Base-by-base conservation (phyloP, 1,284 basidiomycete genomes). In the Fistulina hepatica region DNA sequence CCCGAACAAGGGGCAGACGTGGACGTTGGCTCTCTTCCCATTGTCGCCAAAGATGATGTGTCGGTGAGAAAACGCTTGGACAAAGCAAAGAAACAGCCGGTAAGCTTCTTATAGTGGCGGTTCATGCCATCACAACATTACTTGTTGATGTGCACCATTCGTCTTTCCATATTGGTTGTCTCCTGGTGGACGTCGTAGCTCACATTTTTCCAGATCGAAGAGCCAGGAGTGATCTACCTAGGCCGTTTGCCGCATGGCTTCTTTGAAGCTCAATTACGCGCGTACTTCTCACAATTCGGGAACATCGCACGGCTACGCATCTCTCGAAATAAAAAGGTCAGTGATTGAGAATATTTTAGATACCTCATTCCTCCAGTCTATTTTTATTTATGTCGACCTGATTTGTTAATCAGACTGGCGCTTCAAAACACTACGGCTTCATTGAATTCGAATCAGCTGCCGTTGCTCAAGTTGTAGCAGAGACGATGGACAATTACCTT, bases 401-500 rank as follows among this genome's bases (percentile, higher is more conserved):
- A 26, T 21, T n/a, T n/a, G n/a, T n/a, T n/a, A n/a, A n/a, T n/a
- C 28, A 93, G 89, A 97, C 93, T 9, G 95, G 95, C 42, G 75
- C 74, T 40, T 92, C 92, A 22, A 97, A 95, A 60, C 94, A 97
- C 61, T 98, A 97, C 58, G 94, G 76, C 2, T 98, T 97, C 64
- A 71, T 99, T 53, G 94, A 98, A 61, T 95, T 99, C 57, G 76
- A 81, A 42, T 91, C 89, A 24, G 70, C 74, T 11, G 75, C 85
- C 2, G 93, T 98, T 30, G 93, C 94, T 0, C 65, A 89, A 54
- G 97, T 99, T 45, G 95, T 97, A 8, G 83, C 86, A 5, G 95
- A 98, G 54, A 98, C 95, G 32, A 97, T 98, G 94, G 78, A 99
- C 71, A 97, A 97, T 64, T 99, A 97, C 60, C 74, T 99, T 21